Percentiles rank a stretch among this genome's conserved stretches.
Evolutionary conservation across 2,329 filamentous ascomycete genomes (phyloP).

Genomic region (Alternaria panax): DNA sequence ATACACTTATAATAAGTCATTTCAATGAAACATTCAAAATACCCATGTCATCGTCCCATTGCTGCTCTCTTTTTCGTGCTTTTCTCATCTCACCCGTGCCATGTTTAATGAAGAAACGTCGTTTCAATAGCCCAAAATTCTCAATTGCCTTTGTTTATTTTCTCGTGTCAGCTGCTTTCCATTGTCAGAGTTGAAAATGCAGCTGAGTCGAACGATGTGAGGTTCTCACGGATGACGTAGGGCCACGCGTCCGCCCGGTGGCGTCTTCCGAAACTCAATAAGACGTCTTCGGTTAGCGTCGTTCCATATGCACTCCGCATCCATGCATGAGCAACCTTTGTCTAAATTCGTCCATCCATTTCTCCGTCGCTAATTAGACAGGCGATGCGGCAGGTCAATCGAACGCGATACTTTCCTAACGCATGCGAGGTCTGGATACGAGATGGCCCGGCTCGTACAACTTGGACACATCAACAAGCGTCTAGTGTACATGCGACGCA

Average conservation of each 20-base stretch:
- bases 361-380: background rate
- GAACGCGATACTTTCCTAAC: background rate
- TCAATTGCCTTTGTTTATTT: background rate
- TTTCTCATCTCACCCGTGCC: background rate
- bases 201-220: constrained; percentile 1
- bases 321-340: background rate
- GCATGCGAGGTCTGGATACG: background rate
- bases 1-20: constrained; percentile 13
- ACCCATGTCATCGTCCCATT: background rate
- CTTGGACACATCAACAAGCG: background rate
- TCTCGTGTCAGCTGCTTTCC: background rate
- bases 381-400: background rate
- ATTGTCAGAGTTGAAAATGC: background rate
- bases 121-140: background rate
- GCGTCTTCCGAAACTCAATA: constrained; percentile 4
- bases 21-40: constrained; percentile 12
- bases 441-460: background rate
- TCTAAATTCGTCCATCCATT: background rate
- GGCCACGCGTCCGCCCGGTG: constrained; percentile 4
- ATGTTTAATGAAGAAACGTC: no score
- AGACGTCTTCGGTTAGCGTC: background rate
- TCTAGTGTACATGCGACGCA: background rate
- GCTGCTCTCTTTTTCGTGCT: background rate
- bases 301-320: constrained; percentile 4
- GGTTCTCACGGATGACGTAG: constrained; percentile 9